Percentiles rank a stretch among this genome's conserved stretches.
Conservation (phyloP, 1,139 yeast genomes). For the Sugiyamaella novakii region DNA sequence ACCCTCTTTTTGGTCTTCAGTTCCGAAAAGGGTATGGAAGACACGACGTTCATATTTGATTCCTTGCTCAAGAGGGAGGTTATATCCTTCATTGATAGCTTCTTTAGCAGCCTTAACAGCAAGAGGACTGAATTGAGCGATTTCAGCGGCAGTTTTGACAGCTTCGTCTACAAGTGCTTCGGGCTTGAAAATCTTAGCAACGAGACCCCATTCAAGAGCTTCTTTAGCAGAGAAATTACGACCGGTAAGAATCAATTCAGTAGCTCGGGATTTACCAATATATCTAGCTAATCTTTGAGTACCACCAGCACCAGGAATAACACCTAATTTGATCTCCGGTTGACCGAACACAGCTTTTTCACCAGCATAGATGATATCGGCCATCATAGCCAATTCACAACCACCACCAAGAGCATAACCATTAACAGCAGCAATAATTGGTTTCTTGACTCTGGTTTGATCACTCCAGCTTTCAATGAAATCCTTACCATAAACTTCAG, state of each 20-base stretch:
- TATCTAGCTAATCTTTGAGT: conserved; percentile 38
- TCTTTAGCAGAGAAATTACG: conserved; percentile 48
- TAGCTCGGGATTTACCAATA: conserved; percentile 53
- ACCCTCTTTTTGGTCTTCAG: conserved; percentile 53
- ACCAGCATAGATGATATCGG: conserved; percentile 54
- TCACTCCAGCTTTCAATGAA: conserved; percentile 47
- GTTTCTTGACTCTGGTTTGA: conserved; percentile 44
- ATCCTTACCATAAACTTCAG: conserved; percentile 43
- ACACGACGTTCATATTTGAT: conserved; percentile 47
- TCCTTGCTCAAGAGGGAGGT: conserved; percentile 46
- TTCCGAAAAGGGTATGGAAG: conserved; percentile 51
- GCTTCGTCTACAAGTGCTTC: conserved; percentile 49
- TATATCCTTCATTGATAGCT: conserved; percentile 47
- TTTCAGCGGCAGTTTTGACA: conserved; percentile 48
- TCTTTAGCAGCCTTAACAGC: conserved; percentile 53
- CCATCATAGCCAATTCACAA: conserved; percentile 56
- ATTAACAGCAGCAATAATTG: conserved; percentile 55
- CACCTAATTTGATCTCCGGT: conserved; percentile 56
- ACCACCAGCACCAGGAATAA: conserved; percentile 52
- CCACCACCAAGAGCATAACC: conserved; percentile 60
- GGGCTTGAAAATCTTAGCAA: conserved; percentile 47
- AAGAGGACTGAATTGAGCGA: conserved; percentile 48
- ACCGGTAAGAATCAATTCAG: conserved; percentile 53
- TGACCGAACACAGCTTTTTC: conserved; percentile 55
- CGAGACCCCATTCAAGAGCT: conserved; percentile 55